Evolutionary conservation across 768 basidiomycete species (phyloP), one percentile per base, ranked within the genome.

Genomic region (Rossbeevera mucosa): DNA sequence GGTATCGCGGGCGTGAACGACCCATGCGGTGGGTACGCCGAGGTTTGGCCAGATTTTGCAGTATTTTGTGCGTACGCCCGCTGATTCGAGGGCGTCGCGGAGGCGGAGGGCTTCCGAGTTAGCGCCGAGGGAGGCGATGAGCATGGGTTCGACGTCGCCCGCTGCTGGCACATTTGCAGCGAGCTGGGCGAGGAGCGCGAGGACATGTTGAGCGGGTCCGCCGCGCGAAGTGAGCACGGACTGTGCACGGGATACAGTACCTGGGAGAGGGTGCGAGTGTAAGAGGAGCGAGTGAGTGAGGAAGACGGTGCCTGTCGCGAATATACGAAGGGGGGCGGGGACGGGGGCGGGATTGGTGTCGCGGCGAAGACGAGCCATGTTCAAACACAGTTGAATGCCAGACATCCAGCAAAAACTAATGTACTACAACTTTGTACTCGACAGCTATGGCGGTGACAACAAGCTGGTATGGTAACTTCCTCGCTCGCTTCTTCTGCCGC

Each of bases 271-370:
- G 53, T 86, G 80, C 13, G 74, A 64, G 20, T 81, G 80, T 4
- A 92, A 60, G 33, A 74, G 73, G 45, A 93, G 77, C 0, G 82
- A 84, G 64, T 91, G 83, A 4, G 87, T 88, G 41, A 87, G 69
- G 64, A 92, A 93, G 36, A 93, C 77, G 9, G 90, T 88, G 13
- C 90, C 90, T 12, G 85, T 83, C 2, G 87, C 86, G 36, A 92
- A 79, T 22, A 92, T 81, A 41, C 88, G 84, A 16, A 89, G 74
- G 0, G 54, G 57, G 12, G 63, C 50, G 0, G 61, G 44, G 54
- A 62, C 38, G 60, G 57, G 13, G 48, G 33, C 42, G 30, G 50
- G 53, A 22, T 47, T 43, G 0, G 64, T 67, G 53, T 67, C 67
- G 14, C 63, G 54, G 11, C 66, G 65, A 1, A 69, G 57, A 28